phyloP scores from a whole-genome alignment of 2,329 filamentous ascomycete genomes.

The Colletotrichum orchidophilum region DNA sequence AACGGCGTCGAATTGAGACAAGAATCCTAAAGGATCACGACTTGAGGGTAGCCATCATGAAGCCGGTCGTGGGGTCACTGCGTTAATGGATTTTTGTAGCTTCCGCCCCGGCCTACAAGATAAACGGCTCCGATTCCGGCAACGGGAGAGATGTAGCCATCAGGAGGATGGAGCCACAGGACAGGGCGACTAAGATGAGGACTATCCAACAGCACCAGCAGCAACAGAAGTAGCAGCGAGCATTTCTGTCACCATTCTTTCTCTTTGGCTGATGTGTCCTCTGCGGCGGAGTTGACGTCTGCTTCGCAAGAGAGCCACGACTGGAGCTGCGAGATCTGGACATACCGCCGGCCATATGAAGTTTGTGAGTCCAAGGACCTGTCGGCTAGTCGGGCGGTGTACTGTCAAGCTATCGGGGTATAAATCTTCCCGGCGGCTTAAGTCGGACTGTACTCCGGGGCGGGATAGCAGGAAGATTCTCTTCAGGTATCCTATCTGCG shows the following conservation, averaged over 20 bases:
- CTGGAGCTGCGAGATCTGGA: neutral
- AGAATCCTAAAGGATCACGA: neutral
- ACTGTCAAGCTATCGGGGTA: neutral
- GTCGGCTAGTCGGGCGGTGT: neutral
- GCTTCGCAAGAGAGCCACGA: neutral
- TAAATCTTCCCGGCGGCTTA: neutral
- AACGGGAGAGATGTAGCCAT: neutral
- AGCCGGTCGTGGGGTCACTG: neutral
- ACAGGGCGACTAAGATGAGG: neutral
- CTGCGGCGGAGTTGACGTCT: neutral
- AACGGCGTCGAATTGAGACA: neutral
- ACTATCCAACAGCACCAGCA: slow-evolving; percentile 10
- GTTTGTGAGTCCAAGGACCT: too few species aligned
- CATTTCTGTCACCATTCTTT: neutral
- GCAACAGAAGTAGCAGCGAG: slow-evolving; percentile 5
- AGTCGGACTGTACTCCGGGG: too few species aligned
- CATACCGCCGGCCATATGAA: neutral
- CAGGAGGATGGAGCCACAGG: neutral
- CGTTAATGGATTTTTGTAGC: too few species aligned
- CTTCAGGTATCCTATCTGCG: too few species aligned
- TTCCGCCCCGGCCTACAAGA: neutral
- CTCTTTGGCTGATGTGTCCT: neutral
- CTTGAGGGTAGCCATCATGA: neutral
- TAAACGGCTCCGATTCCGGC: too few species aligned
- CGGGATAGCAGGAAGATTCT: neutral